Base-by-base conservation (phyloP, 768 basidiomycete genomes). In the Termitomyces heimii region DNA sequence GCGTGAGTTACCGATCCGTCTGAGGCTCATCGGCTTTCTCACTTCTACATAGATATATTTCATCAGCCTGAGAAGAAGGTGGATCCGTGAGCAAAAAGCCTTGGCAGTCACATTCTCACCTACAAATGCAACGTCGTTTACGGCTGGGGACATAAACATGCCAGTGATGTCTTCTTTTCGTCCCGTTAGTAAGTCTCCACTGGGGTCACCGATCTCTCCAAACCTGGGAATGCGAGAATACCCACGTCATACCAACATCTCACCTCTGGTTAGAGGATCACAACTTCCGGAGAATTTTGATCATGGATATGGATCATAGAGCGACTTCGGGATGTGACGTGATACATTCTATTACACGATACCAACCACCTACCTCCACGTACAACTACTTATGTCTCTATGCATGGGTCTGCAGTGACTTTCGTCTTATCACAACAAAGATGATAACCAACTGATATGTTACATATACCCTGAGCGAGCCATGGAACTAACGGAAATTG, bases 401-500 rank as follows among this genome's bases (percentile, higher is more conserved):
- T 29, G 2, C n/a, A 48, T 13, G 18, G n/a, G n/a, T n/a, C n/a
- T n/a, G n/a, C n/a, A n/a, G n/a, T n/a, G 37, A 39, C 6, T 18
- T 1, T 39, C 31, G 3, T 46, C 18, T 6, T 46, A 16, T 46
- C 45, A 29, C 2, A 7, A 45, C 43, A 43, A 43, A 22, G 7
- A 14, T 14, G 6, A 26, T n/a, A n/a, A n/a, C n/a, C n/a, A n/a
- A n/a, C n/a, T n/a, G n/a, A n/a, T n/a, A n/a, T n/a, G n/a, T n/a
- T n/a, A n/a, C n/a, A n/a, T n/a, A n/a, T n/a, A n/a, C n/a, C n/a
- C n/a, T n/a, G n/a, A n/a, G n/a, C n/a, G n/a, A n/a, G n/a, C n/a
- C n/a, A n/a, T n/a, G 1, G 37, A 3, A 18, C 3, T 5, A 18
- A 2, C 66, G 69, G 69, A 42, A 62, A 44, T 56, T 53, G 40